Base-by-base conservation (phyloP, 2,329 filamentous ascomycete species). In the Balansia obtecta region DNA sequence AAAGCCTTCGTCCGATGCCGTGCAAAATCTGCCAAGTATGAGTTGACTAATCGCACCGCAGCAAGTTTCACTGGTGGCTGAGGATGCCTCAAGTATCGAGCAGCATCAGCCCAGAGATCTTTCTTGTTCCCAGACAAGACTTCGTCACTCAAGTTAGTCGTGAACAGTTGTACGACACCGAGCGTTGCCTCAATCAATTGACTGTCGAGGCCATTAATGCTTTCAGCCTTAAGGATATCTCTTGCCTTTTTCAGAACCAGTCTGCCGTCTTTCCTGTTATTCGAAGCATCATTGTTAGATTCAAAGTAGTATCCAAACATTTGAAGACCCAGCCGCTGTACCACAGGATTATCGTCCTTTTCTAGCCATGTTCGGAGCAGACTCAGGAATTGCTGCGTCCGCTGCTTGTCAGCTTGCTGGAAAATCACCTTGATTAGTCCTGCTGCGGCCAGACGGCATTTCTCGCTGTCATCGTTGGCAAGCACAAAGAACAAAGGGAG, bases 271-370 rank as follows among this genome's bases (percentile, higher is more conserved):
- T 84, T 85, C 52, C 78, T 75, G 52, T 82, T 82, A 52, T 79
- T 80, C 9, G 72, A 62, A 2, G 71, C 72, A 3, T 76, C 71
- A 38, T 80, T 79, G 34, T 77, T 76, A 0, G 77, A 78, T 53
- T 93, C 86, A 52, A 95, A 86, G 65, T 91, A 95, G 47, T 93
- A 80, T 1, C 82, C 78, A 70, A 90, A 95, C 32, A 85, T 80
- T 62, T 93, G 86, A 49, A 96, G 72, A 1, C 85, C 86, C 20
- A 91, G 78, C 52, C 82, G 80, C 46, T 83, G 74, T 27, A 95
- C 77, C 0, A 83, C 73, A 15, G 77, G 61, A 55, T 94, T 90
- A 10, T 85, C 82, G 8, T 82, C 79, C 58, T 90, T 83, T 50
- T 80, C 80, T 16, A 93, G 63, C 88, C 90, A 96, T 1, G 77